phyloP scores from a whole-genome alignment of 495 filamentous ascomycete genomes.

The Margaritispora aquatica region DNA sequence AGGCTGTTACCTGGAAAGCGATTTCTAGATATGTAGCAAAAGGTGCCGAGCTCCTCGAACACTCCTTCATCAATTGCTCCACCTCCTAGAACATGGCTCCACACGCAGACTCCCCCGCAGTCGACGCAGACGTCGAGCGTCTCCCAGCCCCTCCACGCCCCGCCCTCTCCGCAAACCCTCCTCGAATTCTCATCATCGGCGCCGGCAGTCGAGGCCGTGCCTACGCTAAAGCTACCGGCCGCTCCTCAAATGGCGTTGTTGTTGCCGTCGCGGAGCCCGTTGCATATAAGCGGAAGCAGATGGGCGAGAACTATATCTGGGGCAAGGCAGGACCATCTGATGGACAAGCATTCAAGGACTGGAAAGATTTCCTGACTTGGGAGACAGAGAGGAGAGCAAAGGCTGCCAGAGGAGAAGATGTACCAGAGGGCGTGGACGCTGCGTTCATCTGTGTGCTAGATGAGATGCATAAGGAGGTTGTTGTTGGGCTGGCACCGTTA shows the following conservation, averaged over 20 bases:
- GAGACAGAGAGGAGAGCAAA: constrained; percentile 49
- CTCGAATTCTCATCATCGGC: constrained; percentile 73
- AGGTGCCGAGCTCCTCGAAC: not conserved
- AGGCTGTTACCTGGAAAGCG: not conserved
- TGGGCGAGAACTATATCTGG: constrained; percentile 68
- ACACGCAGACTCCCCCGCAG: constrained; percentile 18
- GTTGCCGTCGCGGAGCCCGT: constrained; percentile 79
- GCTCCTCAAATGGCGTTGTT: constrained; percentile 55
- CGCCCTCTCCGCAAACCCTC: constrained; percentile 32
- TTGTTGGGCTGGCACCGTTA: constrained; percentile 60
- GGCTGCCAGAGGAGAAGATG: constrained; percentile 26
- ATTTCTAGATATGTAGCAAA: not conserved
- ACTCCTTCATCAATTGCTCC: not conserved
- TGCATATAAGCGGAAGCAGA: constrained; percentile 61
- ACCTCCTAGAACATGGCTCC: constrained; percentile 19
- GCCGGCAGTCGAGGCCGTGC: constrained; percentile 78
- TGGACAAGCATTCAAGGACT: constrained; percentile 62
- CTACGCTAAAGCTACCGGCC: constrained; percentile 61
- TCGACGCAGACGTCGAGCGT: constrained; percentile 6
- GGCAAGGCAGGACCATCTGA: constrained; percentile 35
- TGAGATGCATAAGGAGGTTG: constrained; percentile 77
- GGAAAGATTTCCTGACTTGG: constrained; percentile 66
- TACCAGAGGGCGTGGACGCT: constrained; percentile 61
- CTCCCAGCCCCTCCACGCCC: constrained; percentile 22
- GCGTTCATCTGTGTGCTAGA: constrained; percentile 86